Percentiles rank a stretch among this genome's conserved stretches.
These are phyloP conservation scores for Talaromyces sp. DNA, from an alignment of 2,329 filamentous ascomycete species.

Conservation along the genomic window DNA sequence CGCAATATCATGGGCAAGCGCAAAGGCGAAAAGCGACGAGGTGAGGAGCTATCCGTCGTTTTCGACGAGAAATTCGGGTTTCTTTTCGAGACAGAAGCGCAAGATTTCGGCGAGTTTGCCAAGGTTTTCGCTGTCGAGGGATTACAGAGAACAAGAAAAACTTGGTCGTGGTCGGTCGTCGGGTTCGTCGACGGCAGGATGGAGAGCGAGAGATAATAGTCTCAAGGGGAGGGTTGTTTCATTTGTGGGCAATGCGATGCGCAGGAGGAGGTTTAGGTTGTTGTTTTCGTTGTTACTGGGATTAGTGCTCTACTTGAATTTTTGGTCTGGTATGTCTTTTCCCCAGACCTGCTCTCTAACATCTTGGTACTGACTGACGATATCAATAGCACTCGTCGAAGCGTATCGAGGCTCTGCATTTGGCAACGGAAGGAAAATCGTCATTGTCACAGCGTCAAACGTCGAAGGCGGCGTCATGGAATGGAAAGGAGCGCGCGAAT, in stretches of 20 bases:
- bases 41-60: constrained; percentile 74
- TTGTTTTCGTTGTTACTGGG: constrained; percentile 58
- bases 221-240: constrained; percentile 31
- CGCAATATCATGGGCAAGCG: constrained; percentile 73
- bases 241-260: constrained; percentile 51
- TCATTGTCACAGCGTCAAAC: constrained; percentile 90
- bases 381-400: constrained; percentile 51
- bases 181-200: constrained; percentile 25
- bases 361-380: background rate
- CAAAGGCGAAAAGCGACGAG: constrained; percentile 71
- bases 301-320: constrained; percentile 63
- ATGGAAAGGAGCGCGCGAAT: constrained; percentile 95
- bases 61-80: constrained; percentile 76
- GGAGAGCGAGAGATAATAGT: constrained; percentile 42
- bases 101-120: constrained; percentile 76
- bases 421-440: constrained; percentile 84
- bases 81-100: constrained; percentile 81
- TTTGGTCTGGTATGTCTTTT: constrained; percentile 65
- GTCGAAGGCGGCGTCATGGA: constrained; percentile 97
- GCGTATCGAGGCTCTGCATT: constrained; percentile 69
- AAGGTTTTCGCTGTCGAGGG: constrained; percentile 57
- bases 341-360: constrained; percentile 29
- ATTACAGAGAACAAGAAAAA: constrained; percentile 77
- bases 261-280: constrained; percentile 63
- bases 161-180: constrained; percentile 52